Evolutionary conservation across 305 asterid species (phyloP).

Genomic region (Ilex paraguariensis): DNA sequence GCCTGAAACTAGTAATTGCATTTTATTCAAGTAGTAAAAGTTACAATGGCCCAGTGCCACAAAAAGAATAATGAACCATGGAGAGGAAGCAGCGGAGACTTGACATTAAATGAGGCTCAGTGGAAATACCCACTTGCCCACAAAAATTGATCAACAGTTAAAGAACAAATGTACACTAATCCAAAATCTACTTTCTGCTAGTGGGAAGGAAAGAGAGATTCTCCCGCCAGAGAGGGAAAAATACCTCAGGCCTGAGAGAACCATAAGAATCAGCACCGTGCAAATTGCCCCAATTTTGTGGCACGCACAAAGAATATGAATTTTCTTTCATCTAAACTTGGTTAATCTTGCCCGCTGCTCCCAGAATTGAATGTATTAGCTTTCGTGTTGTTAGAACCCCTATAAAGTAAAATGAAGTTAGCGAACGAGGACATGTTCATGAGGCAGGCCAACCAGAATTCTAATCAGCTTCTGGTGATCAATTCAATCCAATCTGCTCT

Average conservation of each 20-base stretch:
- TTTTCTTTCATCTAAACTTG: constrained; percentile 40
- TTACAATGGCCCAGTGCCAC: too few relatives aligned
- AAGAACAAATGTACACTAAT: too few relatives aligned
- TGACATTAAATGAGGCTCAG: too few relatives aligned
- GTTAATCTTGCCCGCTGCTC: constrained; percentile 38
- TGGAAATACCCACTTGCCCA: too few relatives aligned
- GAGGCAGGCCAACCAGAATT: constrained; percentile 26
- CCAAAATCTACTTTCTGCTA: too few relatives aligned
- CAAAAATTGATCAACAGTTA: too few relatives aligned
- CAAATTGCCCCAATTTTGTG: constrained; percentile 48
- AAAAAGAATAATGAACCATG: too few relatives aligned
- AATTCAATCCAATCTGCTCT: constrained; percentile 32
- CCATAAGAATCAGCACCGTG: constrained; percentile 45
- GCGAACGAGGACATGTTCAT: constrained; percentile 29
- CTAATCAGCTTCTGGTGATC: constrained; percentile 6
- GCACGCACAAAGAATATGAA: constrained; percentile 68
- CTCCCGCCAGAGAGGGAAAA: constrained; percentile 60
- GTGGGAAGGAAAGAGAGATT: constrained; percentile 2
- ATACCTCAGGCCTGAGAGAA: constrained; percentile 43
- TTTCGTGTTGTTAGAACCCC: constrained; percentile 56
- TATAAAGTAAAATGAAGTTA: constrained; percentile 37
- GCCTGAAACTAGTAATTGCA: too few relatives aligned
- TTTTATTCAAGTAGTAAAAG: too few relatives aligned
- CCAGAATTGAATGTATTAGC: constrained; percentile 34
- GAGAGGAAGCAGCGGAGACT: too few relatives aligned